phyloP scores from a whole-genome alignment of 2,329 filamentous ascomycete genomes.

The Phaeosphaeria sp. region DNA sequence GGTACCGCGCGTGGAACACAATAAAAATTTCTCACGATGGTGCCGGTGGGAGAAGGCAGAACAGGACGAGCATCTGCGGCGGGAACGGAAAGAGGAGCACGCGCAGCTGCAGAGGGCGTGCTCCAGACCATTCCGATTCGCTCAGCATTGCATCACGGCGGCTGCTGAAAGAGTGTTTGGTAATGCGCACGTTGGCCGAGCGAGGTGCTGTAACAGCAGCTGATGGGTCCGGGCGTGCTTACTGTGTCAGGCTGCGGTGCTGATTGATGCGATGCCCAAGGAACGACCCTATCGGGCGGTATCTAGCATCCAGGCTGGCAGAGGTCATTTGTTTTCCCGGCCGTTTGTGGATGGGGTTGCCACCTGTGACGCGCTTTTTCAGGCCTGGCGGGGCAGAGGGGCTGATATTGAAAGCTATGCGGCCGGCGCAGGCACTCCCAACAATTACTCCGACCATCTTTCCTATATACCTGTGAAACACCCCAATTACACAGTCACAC shows the following conservation, averaged over 20 bases:
- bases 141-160: conserved; percentile 18
- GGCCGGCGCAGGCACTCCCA: conserved; percentile 26
- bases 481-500: conserved; percentile 4
- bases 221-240: conserved; percentile 24
- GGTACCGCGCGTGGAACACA: neutral
- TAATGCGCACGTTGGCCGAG: conserved; percentile 1
- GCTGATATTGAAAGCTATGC: conserved; percentile 28
- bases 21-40: conserved; percentile 1
- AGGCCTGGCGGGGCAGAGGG: conserved; percentile 34
- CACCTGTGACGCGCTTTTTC: conserved; percentile 44
- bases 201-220: conserved; percentile 3
- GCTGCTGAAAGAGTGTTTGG: conserved; percentile 2
- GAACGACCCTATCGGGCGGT: conserved; percentile 29
- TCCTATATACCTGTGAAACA: conserved; percentile 6
- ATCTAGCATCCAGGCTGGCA: conserved; percentile 11
- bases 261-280: conserved; percentile 35
- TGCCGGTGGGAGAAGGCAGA: conserved; percentile 15
- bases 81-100: conserved; percentile 14
- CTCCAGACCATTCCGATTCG: conserved; percentile 13
- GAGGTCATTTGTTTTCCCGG: conserved; percentile 23
- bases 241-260: conserved; percentile 23
- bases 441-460: conserved; percentile 26
- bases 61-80: conserved; percentile 8
- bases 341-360: conserved; percentile 29
- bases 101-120: conserved; percentile 11